Base-by-base conservation (phyloP, 2,329 filamentous ascomycete species). In the Calonectria hawksworthii region DNA sequence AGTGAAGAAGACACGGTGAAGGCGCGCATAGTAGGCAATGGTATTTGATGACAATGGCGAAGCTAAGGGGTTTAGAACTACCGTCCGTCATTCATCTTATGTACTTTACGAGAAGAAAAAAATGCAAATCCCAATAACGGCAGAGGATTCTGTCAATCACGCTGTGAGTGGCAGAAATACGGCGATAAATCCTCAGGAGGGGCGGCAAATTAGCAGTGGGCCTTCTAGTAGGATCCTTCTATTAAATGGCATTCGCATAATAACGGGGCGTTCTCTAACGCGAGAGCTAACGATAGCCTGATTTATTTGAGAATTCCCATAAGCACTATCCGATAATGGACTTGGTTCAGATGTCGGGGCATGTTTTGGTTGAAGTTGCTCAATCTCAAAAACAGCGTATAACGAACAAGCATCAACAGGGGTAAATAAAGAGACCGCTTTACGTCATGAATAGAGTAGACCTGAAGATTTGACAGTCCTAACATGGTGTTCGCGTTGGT, bases 161-260 rank as follows among this genome's bases (percentile, higher is more conserved):
- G 21, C 21, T 18, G 7, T 65, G 21, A 65, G 61, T 65, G 61
- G 61, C 61, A 65, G 38, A 26, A 47, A 65, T 65, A 65, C 61
- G 61, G 28, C 21, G 26, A 44, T n/a, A 28, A 65, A 65, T 65
- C 61, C 61, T 65, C 28, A n/a, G 26, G 61, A 47, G 61, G 61
- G 61, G 56, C 34, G 23, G 6, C 56, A 63, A 63, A 63, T 63
- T 41, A 63, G 23, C 14, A 41, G 56, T 63, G 56, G 56, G 36
- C 56, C 56, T 30, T 28, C n/a, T 3, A 41, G 8, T 16, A 61
- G 36, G 3, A 63, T 63, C 56, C 56, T 28, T 63, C 34, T 41
- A 38, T 34, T 38, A 38, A 36, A 61, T 63, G 56, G 6, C 56
- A 28, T 38, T 38, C 26, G 23, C 56, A 38, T 61, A 61, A 38